Conservation (phyloP, 2,329 filamentous ascomycete genomes). For the Penicillium sp. region DNA sequence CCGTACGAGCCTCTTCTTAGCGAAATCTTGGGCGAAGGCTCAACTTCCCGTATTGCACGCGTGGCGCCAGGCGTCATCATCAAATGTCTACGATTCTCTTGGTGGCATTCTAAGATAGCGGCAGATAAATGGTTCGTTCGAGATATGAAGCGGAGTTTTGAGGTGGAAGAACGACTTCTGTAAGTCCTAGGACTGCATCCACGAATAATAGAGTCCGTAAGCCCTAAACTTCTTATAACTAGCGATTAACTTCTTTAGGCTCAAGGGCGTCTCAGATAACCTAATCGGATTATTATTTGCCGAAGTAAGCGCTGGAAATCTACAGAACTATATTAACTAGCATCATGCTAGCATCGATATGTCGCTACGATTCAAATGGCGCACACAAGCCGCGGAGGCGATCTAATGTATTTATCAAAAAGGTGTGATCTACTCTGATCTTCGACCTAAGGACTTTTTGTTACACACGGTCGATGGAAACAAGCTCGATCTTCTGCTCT, state of each 20-base stretch:
- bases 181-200: neutral
- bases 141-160: neutral
- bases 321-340: conserved; percentile 18
- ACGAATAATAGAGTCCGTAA: neutral
- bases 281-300: conserved; percentile 9
- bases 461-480: conserved; percentile 27
- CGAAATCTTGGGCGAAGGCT: conserved; percentile 12
- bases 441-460: conserved; percentile 36
- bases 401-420: conserved; percentile 32
- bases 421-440: conserved; percentile 39
- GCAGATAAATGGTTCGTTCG: neutral
- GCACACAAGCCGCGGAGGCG: conserved; percentile 32
- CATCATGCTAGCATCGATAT: conserved; percentile 23
- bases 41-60: conserved; percentile 12
- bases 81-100: conserved; percentile 8
- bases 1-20: conserved; percentile 8
- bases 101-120: neutral
- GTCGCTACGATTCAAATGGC: conserved; percentile 28
- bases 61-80: conserved; percentile 11
- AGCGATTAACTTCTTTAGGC: neutral
- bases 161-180: neutral
- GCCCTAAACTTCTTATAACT: neutral
- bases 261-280: conserved; percentile 4
- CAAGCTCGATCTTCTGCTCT: conserved; percentile 34
- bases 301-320: conserved; percentile 19